Evolutionary conservation across 257 asterid species (phyloP).

Genomic region (Solanum virginianum): DNA sequence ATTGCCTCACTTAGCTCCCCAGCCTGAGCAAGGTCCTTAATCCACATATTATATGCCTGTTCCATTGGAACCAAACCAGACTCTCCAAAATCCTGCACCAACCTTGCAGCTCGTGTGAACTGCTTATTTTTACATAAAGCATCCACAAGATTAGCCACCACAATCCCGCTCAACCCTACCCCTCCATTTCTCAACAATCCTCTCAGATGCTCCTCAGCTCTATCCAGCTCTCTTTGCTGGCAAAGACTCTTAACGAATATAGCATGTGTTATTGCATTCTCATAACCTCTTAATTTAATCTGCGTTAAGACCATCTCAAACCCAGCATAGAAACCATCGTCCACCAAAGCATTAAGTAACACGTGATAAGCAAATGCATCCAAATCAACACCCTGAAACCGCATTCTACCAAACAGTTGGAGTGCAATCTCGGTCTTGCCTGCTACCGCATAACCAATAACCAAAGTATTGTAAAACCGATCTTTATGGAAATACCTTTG

Average conservation of each 20-base stretch:
- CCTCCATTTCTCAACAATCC: conserved; percentile 11
- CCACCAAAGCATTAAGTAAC: conserved; percentile 63
- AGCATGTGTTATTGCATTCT: conserved; percentile 42
- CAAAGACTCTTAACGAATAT: conserved; percentile 50
- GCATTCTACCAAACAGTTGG: conserved; percentile 64
- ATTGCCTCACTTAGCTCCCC: conserved; percentile 62
- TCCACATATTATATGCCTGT: conserved; percentile 52
- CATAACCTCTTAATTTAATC: conserved; percentile 48
- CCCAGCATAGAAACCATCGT: conserved; percentile 39
- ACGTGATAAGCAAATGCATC: conserved; percentile 49
- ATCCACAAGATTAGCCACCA: conserved; percentile 38
- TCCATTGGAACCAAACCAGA: conserved; percentile 38
- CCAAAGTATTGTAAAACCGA: conserved; percentile 34
- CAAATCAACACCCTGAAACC: conserved; percentile 62
- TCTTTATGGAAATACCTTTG: conserved; percentile 14
- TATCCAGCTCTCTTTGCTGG: conserved; percentile 39
- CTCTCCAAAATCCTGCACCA: conserved; percentile 37
- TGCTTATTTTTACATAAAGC: conserved; percentile 54
- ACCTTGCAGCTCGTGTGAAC: conserved; percentile 39
- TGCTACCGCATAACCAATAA: conserved; percentile 66
- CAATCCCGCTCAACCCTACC: conserved; percentile 19
- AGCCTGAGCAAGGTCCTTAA: conserved; percentile 38
- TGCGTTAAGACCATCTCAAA: conserved; percentile 38
- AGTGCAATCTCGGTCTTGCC: conserved; percentile 66
- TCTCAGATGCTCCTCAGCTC: conserved; percentile 49